Conservation (phyloP, 176 grass and related monocot genomes). For the Raddia guianensis region DNA sequence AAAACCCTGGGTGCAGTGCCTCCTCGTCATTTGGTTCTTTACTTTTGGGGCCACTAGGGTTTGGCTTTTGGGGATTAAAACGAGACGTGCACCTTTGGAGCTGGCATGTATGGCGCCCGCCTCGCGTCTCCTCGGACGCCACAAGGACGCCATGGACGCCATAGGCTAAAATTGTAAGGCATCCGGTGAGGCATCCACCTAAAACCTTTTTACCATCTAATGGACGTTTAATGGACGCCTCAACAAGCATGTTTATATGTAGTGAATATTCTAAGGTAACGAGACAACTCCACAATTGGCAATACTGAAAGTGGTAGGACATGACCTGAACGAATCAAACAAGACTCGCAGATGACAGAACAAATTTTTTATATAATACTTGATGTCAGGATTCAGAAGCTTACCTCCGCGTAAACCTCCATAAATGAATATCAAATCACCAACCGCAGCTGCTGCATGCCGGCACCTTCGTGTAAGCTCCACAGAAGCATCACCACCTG, state of each 20-base stretch:
- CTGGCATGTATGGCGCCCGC: no score
- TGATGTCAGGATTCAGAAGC: background rate
- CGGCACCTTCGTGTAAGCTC: slow-evolving; percentile 88
- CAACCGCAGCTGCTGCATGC: slow-evolving; percentile 98
- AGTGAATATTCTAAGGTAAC: background rate
- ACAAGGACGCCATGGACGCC: no score
- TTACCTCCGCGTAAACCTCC: slow-evolving; percentile 97
- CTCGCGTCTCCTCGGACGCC: no score
- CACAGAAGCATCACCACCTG: slow-evolving; percentile 83
- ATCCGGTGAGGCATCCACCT: no score
- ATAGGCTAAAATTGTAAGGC: no score
- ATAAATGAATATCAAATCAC: slow-evolving; percentile 97
- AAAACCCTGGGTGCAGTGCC: no score
- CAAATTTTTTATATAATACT: background rate
- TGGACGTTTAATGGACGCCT: no score
- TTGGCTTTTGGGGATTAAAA: no score
- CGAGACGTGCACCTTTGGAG: no score
- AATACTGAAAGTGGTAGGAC: background rate
- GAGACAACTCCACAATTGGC: background rate
- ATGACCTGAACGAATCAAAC: background rate
- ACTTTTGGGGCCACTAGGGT: no score
- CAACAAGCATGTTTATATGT: background rate
- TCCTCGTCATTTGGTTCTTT: no score
- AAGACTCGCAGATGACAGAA: background rate
- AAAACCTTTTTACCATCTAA: no score